phyloP scores from a whole-genome alignment of 495 filamentous ascomycete species.

The Aspergillus cavernicola region DNA sequence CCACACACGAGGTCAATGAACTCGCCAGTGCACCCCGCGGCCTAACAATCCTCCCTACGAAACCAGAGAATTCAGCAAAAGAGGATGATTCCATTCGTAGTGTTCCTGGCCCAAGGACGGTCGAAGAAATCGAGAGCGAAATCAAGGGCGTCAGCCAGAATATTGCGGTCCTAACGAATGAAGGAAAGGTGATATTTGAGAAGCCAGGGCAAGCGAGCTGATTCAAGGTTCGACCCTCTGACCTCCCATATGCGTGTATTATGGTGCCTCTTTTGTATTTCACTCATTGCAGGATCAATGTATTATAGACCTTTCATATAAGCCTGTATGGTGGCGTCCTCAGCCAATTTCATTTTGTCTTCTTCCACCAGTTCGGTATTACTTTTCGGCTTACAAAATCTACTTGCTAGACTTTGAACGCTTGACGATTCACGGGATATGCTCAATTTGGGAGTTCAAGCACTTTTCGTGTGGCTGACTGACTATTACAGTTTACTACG shows the following conservation, averaged over 20 bases:
- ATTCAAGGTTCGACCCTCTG: slow-evolving; percentile 2
- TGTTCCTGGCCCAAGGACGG: slow-evolving; percentile 26
- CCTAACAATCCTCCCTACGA: slow-evolving; percentile 53
- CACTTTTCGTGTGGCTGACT: too few species aligned
- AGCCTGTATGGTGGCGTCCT: not conserved
- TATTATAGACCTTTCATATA: slow-evolving; percentile 21
- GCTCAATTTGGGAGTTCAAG: too few species aligned
- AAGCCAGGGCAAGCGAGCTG: slow-evolving; percentile 42
- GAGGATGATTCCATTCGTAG: slow-evolving; percentile 7
- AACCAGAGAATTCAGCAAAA: slow-evolving; percentile 24
- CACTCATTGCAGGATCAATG: slow-evolving; percentile 21
- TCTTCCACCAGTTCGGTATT: not conserved
- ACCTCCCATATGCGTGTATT: slow-evolving; percentile 4
- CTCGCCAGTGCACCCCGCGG: slow-evolving; percentile 63
- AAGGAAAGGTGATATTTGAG: slow-evolving; percentile 68
- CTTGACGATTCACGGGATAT: too few species aligned
- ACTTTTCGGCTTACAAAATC: not conserved
- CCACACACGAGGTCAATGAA: slow-evolving; percentile 74
- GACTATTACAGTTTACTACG: too few species aligned
- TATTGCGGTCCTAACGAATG: slow-evolving; percentile 57
- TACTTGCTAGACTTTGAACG: not conserved
- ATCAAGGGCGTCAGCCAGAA: slow-evolving; percentile 36
- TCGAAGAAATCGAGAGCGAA: slow-evolving; percentile 33
- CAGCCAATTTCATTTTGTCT: not conserved
- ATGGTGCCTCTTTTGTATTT: slow-evolving; percentile 6